These are phyloP conservation scores for Fusarium zealandicum DNA, from an alignment of 2,329 filamentous ascomycete genomes.

Conservation along the genomic window DNA sequence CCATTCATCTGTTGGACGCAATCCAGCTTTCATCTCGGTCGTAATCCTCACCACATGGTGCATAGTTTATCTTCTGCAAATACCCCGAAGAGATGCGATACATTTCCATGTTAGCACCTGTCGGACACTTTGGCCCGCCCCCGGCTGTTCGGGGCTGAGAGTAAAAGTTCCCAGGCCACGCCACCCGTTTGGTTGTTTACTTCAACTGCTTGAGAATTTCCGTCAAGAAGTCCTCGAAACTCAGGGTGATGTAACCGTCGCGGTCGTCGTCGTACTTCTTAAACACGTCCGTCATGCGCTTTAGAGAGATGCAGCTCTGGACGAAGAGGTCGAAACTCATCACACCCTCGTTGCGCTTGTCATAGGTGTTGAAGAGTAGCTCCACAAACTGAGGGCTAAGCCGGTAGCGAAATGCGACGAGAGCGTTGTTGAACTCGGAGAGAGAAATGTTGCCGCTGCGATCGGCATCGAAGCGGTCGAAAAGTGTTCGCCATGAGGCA, in stretches of 20 bases:
- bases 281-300: constrained; percentile 99
- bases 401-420: constrained; percentile 92
- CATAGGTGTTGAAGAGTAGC: constrained; percentile 87
- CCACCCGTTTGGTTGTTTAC: constrained; percentile 40
- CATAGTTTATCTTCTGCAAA: not conserved
- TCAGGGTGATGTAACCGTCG: constrained; percentile 88
- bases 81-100: not conserved
- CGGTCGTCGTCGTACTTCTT: constrained; percentile 98
- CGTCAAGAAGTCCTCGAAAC: constrained; percentile 81
- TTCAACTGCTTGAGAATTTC: constrained; percentile 70
- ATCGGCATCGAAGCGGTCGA: constrained; percentile 94
- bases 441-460: constrained; percentile 85
- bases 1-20: constrained; percentile 20
- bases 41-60: constrained; percentile 16
- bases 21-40: constrained; percentile 1
- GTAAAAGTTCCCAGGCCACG: not conserved
- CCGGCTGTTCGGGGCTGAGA: not conserved
- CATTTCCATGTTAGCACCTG: constrained; percentile 1
- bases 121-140: not conserved
- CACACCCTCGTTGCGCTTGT: constrained; percentile 73
- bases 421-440: constrained; percentile 86
- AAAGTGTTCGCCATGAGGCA: constrained; percentile 90
- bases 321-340: constrained; percentile 97
- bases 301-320: constrained; percentile 94
- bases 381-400: constrained; percentile 84